Base-by-base conservation (phyloP, 495 filamentous ascomycete species). In the Trichoderma parareesei region DNA sequence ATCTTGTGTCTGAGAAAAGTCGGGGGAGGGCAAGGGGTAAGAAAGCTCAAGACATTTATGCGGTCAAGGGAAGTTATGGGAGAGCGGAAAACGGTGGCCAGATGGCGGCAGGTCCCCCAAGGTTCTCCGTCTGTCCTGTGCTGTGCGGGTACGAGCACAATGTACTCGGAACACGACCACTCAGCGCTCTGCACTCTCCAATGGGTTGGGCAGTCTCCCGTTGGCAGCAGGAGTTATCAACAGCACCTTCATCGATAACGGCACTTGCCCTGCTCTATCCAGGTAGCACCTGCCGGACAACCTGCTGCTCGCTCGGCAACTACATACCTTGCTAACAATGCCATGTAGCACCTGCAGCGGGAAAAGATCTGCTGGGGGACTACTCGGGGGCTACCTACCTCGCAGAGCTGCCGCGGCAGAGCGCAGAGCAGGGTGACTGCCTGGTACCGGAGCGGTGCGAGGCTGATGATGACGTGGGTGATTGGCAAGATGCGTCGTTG, bases 381-480 rank as follows among this genome's bases (percentile, higher is more conserved):
- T 57, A 57, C 49, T 37, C 35, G 20, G 20, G 7, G 9, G 8
- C 27, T 33, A 57, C 49, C 27, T 33, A 57, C 49, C 20, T 33
- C 20, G 33, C 20, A 11, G 49, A 35, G 20, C 49, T 27, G 35
- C 49, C 27, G 35, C 27, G 18, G 49, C 6, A 57, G 3, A 8
- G 20, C 4, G 27, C 49, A 37, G 5, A 57, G 20, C 20, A 20
- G n/a, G 49, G 49, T 57, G 49, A 57, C 49, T 27, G 49, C 49
- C 27, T 57, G 8, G 49, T 57, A 57, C 18, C 27, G 9, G 49
- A 3, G 9, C 33, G 3, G 11, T 9, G 49, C 20, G 18, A 57
- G 49, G 49, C 49, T 57, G 20, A 57, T 57, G 5, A 57, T 57
- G 49, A 57, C 49, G 49, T 57, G 20, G 49, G 13, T n/a, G 49